Conservation (phyloP, 768 basidiomycete genomes). For the Rhizopogon vulgaris region DNA sequence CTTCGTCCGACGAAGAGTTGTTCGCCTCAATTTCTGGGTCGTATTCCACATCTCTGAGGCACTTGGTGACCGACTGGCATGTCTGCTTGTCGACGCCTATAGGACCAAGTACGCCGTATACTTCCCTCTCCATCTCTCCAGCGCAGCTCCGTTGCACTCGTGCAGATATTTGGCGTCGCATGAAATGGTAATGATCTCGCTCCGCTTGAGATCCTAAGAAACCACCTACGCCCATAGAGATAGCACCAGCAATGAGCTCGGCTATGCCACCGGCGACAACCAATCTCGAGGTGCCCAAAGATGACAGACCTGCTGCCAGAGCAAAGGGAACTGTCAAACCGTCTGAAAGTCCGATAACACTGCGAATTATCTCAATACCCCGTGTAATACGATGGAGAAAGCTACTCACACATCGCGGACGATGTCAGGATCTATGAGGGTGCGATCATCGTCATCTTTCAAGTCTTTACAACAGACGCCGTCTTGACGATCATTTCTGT, state of each 20-base stretch:
- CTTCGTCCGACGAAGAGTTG: slow-evolving; percentile 38
- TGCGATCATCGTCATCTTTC: slow-evolving; percentile 71
- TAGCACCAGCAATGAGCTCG: slow-evolving; percentile 93
- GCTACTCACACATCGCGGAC: slow-evolving; percentile 74
- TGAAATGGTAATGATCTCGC: slow-evolving; percentile 88
- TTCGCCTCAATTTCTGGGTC: slow-evolving; percentile 21
- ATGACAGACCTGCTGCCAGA: slow-evolving; percentile 81
- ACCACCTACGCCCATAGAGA: slow-evolving; percentile 98
- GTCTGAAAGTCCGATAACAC: slow-evolving; percentile 84
- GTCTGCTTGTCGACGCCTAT: slow-evolving; percentile 84
- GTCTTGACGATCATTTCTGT: slow-evolving; percentile 42
- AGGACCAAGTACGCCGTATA: slow-evolving; percentile 78
- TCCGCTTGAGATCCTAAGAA: slow-evolving; percentile 97
- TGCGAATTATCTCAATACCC: slow-evolving; percentile 21
- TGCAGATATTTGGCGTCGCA: slow-evolving; percentile 62
- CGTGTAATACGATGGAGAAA: background rate
- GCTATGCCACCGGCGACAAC: slow-evolving; percentile 93
- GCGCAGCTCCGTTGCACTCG: slow-evolving; percentile 84
- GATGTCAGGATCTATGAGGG: slow-evolving; percentile 80
- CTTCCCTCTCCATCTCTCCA: slow-evolving; percentile 96
- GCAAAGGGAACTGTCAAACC: slow-evolving; percentile 92
- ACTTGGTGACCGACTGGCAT: slow-evolving; percentile 74
- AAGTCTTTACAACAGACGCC: slow-evolving; percentile 89
- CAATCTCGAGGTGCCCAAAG: slow-evolving; percentile 83
- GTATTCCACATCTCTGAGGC: slow-evolving; percentile 62